Conservation (phyloP, 2,329 filamentous ascomycete species). For the Exophiala lecanii-corni region DNA sequence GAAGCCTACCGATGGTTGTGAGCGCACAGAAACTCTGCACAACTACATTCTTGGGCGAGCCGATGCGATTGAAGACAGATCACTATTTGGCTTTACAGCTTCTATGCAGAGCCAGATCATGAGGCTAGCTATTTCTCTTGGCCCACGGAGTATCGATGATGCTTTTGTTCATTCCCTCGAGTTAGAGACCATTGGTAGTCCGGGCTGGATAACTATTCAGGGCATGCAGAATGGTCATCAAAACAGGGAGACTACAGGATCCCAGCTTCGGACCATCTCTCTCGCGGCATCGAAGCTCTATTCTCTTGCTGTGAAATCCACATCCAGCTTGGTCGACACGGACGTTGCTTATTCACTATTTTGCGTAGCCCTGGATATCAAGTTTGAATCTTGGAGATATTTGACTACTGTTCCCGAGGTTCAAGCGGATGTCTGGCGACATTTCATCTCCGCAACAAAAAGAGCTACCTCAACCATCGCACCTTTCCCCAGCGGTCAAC, state of each 20-base stretch:
- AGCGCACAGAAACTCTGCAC: background rate
- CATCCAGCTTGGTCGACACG: background rate
- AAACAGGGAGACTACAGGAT: slow-evolving; percentile 36
- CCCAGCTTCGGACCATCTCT: slow-evolving; percentile 42
- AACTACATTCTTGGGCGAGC: slow-evolving; percentile 9
- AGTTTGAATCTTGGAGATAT: slow-evolving; percentile 40
- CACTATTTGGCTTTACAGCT: slow-evolving; percentile 18
- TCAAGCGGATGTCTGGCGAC: slow-evolving; percentile 40
- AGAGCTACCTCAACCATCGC: slow-evolving; percentile 1
- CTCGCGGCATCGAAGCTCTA: slow-evolving; percentile 32
- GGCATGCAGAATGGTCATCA: slow-evolving; percentile 36
- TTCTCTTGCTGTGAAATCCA: slow-evolving; percentile 7
- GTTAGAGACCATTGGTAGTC: slow-evolving; percentile 27
- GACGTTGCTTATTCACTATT: slow-evolving; percentile 11
- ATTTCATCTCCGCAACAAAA: slow-evolving; percentile 38
- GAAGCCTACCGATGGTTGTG: slow-evolving; percentile 1
- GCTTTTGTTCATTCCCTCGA: slow-evolving; percentile 15
- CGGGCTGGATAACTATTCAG: slow-evolving; percentile 33
- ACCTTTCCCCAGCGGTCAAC: background rate
- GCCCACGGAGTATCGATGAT: slow-evolving; percentile 11
- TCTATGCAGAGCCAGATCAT: slow-evolving; percentile 25
- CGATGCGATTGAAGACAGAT: slow-evolving; percentile 12
- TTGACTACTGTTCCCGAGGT: slow-evolving; percentile 39
- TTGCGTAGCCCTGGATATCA: slow-evolving; percentile 41
- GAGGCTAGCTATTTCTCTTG: slow-evolving; percentile 20